Conservation (phyloP, 768 basidiomycete species). For the Agaricus subrufescens region DNA sequence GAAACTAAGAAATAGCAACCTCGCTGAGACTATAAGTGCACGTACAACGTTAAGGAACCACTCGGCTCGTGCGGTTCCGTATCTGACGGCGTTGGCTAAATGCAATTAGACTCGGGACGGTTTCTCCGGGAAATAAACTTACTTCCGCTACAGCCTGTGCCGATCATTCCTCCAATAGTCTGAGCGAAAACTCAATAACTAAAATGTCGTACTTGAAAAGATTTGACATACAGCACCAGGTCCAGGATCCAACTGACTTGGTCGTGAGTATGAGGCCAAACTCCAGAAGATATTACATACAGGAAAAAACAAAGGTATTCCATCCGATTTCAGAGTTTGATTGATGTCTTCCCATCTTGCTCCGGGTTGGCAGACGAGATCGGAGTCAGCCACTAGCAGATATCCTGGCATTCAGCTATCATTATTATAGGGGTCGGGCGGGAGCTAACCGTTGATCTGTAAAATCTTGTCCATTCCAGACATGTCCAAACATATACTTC, state of each 20-base stretch:
- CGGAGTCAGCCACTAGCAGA: slow-evolving; percentile 58
- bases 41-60: slow-evolving; percentile 81
- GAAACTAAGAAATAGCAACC: neutral
- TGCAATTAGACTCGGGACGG: neutral
- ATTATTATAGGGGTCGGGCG: neutral
- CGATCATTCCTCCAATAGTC: slow-evolving; percentile 88
- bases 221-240: slow-evolving; percentile 55
- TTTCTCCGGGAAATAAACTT: slow-evolving; percentile 24
- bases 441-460: slow-evolving; percentile 55
- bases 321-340: slow-evolving; percentile 56
- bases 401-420: neutral
- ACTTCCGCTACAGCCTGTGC: slow-evolving; percentile 85
- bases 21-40: slow-evolving; percentile 8
- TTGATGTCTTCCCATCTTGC: slow-evolving; percentile 80
- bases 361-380: slow-evolving; percentile 75
- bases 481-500: slow-evolving; percentile 82
- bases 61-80: slow-evolving; percentile 84
- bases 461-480: slow-evolving; percentile 80
- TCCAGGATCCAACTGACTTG: slow-evolving; percentile 59
- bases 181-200: slow-evolving; percentile 18
- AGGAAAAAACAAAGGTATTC: slow-evolving; percentile 83
- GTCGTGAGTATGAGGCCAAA: neutral
- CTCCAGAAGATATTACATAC: slow-evolving; percentile 28
- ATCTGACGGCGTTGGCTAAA: slow-evolving; percentile 75
- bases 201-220: neutral